These are phyloP conservation scores for Sporothrix pallida DNA, from an alignment of 2,329 filamentous ascomycete species.

Conservation along the genomic window DNA sequence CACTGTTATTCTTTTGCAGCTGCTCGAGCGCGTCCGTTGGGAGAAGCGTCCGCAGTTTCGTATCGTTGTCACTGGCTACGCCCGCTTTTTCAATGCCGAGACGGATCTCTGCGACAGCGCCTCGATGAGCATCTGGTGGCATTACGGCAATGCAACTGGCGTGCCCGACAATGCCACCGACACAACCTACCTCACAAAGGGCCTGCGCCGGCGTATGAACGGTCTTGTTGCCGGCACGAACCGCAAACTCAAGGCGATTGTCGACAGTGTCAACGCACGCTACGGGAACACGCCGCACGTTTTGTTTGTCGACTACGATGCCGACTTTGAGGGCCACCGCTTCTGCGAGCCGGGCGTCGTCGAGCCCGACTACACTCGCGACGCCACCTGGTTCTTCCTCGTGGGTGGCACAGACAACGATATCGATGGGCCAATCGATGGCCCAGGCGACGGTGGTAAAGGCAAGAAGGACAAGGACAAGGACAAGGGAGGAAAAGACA, in stretches of 20 bases:
- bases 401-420: slow-evolving; percentile 53
- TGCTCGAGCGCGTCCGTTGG: slow-evolving; percentile 53
- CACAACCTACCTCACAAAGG: slow-evolving; percentile 45
- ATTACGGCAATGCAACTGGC: slow-evolving; percentile 44
- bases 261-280: slow-evolving; percentile 47
- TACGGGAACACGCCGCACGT: slow-evolving; percentile 42
- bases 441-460: not conserved
- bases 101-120: slow-evolving; percentile 52
- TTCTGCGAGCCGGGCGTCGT: slow-evolving; percentile 45
- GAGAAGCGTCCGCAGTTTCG: slow-evolving; percentile 52
- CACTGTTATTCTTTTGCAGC: slow-evolving; percentile 50
- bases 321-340: slow-evolving; percentile 52
- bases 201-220: slow-evolving; percentile 52
- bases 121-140: slow-evolving; percentile 55
- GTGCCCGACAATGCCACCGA: slow-evolving; percentile 30
- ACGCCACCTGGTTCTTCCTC: slow-evolving; percentile 57
- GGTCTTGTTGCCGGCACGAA: slow-evolving; percentile 53
- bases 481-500: not conserved
- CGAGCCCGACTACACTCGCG: slow-evolving; percentile 53
- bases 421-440: not conserved
- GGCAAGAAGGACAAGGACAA: not conserved
- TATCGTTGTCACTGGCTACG: slow-evolving; percentile 55
- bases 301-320: slow-evolving; percentile 54
- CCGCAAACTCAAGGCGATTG: slow-evolving; percentile 46
- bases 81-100: slow-evolving; percentile 54